A percentile compares a stretch with the other conserved stretches of the same genome.
phyloP scores from a whole-genome alignment of 768 basidiomycete genomes.

The Hygrocybe coccinea region DNA sequence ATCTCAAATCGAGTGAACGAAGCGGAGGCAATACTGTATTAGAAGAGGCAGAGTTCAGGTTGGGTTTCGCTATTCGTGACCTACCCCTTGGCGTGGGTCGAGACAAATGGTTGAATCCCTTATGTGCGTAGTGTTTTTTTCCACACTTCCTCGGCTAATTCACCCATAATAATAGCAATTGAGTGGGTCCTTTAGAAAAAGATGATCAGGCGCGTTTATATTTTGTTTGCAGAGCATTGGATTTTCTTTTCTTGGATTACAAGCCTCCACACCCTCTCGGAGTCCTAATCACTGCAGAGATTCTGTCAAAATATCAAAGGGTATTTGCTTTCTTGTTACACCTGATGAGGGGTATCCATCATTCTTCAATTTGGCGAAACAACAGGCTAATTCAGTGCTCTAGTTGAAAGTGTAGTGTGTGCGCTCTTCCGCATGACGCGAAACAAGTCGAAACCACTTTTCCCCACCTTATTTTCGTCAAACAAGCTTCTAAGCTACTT shows the following conservation, averaged over 20 bases:
- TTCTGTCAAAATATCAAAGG: conserved; percentile 81
- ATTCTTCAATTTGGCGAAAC: not conserved
- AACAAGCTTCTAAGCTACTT: conserved; percentile 59
- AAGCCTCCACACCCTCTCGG: conserved; percentile 78
- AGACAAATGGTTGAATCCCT: conserved; percentile 78
- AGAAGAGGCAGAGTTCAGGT: conserved; percentile 65
- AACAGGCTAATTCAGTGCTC: conserved; percentile 3
- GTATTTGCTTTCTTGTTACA: conserved; percentile 78
- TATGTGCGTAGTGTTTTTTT: conserved; percentile 49
- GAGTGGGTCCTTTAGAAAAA: conserved; percentile 36
- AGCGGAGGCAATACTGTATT: conserved; percentile 30
- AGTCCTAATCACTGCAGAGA: conserved; percentile 61
- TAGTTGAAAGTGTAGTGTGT: conserved; percentile 65
- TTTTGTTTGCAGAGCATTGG: conserved; percentile 57
- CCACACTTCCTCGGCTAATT: not conserved
- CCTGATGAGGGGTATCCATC: conserved; percentile 62
- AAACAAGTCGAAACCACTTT: conserved; percentile 40
- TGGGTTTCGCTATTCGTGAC: conserved; percentile 83
- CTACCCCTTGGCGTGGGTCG: conserved; percentile 57
- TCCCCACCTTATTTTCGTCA: conserved; percentile 52
- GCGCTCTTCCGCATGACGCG: conserved; percentile 64
- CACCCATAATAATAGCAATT: conserved; percentile 32
- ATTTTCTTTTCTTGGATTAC: conserved; percentile 88
- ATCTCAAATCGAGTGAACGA: not conserved
- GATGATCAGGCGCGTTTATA: not conserved